Evolutionary conservation across 2,329 filamentous ascomycete genomes (phyloP).

Genomic region (Penicillium glabrum): DNA sequence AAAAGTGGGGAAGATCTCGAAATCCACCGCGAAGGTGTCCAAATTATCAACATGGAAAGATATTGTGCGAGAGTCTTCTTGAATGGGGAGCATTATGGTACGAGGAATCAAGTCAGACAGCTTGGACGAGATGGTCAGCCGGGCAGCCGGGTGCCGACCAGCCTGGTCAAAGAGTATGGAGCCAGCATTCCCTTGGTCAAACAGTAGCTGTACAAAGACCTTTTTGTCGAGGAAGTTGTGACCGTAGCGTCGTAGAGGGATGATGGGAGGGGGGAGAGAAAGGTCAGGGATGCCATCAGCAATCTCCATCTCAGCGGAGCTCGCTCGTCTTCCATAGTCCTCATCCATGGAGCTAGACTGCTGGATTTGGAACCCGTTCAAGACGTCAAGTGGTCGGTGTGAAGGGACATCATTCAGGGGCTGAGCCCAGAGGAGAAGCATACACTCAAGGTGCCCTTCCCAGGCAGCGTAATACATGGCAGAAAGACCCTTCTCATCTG

Average conservation of each 20-base stretch:
- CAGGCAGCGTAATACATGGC: slow-evolving; percentile 98
- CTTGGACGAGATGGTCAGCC: slow-evolving; percentile 95
- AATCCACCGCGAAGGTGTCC: slow-evolving; percentile 90
- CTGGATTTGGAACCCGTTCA: slow-evolving; percentile 35
- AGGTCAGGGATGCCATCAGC: slow-evolving; percentile 88
- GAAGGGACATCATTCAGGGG: slow-evolving; percentile 21
- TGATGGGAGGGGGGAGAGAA: slow-evolving; percentile 91
- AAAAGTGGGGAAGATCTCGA: slow-evolving; percentile 96
- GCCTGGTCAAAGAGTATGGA: slow-evolving; percentile 96
- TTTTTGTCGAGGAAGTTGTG: slow-evolving; percentile 99
- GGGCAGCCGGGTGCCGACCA: slow-evolving; percentile 91
- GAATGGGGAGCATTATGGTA: slow-evolving; percentile 91
- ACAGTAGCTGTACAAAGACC: slow-evolving; percentile 89
- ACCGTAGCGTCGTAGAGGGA: slow-evolving; percentile 88
- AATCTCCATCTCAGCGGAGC: slow-evolving; percentile 65
- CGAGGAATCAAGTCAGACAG: slow-evolving; percentile 93
- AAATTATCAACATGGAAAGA: slow-evolving; percentile 96
- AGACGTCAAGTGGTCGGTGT: slow-evolving; percentile 33
- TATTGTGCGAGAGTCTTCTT: slow-evolving; percentile 89
- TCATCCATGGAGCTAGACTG: slow-evolving; percentile 25
- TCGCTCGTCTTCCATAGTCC: slow-evolving; percentile 34
- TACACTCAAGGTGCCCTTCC: slow-evolving; percentile 94
- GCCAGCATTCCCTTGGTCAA: slow-evolving; percentile 66
- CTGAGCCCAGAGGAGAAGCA: slow-evolving; percentile 70
- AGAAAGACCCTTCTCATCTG: slow-evolving; percentile 89